Conservation (phyloP, 176 grass and related monocot species). For the Dendrocalamus sinicus region DNA sequence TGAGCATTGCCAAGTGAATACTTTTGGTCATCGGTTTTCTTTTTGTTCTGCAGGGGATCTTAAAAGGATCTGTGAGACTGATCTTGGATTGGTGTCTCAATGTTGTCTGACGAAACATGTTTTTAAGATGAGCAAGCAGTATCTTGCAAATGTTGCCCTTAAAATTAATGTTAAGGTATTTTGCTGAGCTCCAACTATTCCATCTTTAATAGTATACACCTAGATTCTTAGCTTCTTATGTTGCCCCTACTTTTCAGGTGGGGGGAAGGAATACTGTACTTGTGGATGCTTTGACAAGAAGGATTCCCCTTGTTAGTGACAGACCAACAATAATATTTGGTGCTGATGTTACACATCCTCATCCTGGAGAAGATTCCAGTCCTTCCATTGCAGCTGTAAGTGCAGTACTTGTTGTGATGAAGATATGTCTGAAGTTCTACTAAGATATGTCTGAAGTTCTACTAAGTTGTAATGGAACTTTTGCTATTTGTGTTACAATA, state of each 20-base stretch:
- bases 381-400: slow-evolving; percentile 98
- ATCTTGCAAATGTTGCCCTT: slow-evolving; percentile 91
- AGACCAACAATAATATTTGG: slow-evolving; percentile 95
- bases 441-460: not conserved
- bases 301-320: slow-evolving; percentile 81
- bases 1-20: slow-evolving; percentile 3
- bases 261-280: slow-evolving; percentile 93
- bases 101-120: slow-evolving; percentile 97
- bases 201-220: not conserved
- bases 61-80: slow-evolving; percentile 95
- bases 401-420: slow-evolving; percentile 24
- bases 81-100: slow-evolving; percentile 95
- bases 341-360: slow-evolving; percentile 94
- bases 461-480: not conserved
- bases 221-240: slow-evolving; percentile 5
- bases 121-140: slow-evolving; percentile 95
- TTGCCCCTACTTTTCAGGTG: slow-evolving; percentile 55
- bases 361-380: slow-evolving; percentile 94
- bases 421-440: not conserved
- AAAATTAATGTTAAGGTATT: slow-evolving; percentile 97
- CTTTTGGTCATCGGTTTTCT: slow-evolving; percentile 25
- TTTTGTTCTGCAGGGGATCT: slow-evolving; percentile 68
- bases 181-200: slow-evolving; percentile 6
- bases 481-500: not conserved
- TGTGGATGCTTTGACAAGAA: slow-evolving; percentile 77